Percentiles rank a stretch among this genome's conserved stretches.
These are phyloP conservation scores for Carex kokanica DNA, from an alignment of 176 grass and related monocot species.

Conservation along the genomic window DNA sequence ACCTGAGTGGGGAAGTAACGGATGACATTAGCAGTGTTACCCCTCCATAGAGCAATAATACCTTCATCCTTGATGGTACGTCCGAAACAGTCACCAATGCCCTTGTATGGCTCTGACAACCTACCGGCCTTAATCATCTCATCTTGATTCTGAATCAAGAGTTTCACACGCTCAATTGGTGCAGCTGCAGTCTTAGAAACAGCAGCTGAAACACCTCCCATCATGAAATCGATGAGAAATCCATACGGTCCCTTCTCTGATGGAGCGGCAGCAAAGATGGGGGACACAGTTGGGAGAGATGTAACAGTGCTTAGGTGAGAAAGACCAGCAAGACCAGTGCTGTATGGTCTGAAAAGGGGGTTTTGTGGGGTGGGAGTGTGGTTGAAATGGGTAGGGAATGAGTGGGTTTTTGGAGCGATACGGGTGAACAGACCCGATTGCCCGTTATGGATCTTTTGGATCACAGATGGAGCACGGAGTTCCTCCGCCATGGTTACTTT, in stretches of 20 bases:
- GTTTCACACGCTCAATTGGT: conserved; percentile 66
- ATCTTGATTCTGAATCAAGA: conserved; percentile 64
- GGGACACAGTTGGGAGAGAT: conserved; percentile 30
- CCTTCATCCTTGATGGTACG: conserved; percentile 59
- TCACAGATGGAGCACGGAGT: conserved; percentile 22
- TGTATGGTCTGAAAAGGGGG: conserved; percentile 16
- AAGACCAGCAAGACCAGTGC: conserved; percentile 18
- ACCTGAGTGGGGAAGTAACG: conserved; percentile 73
- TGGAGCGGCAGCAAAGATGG: conserved; percentile 41
- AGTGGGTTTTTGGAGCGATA: conserved; percentile 27
- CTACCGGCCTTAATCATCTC: conserved; percentile 57
- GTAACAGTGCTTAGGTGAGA: conserved; percentile 11
- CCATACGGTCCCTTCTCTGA: conserved; percentile 51
- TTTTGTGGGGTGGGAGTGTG: conserved; percentile 15
- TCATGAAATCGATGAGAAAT: conserved; percentile 56
- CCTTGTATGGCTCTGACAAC: conserved; percentile 54
- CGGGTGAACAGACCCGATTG: conserved; percentile 37
- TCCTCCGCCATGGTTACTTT: conserved; percentile 33
- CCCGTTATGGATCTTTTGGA: conserved; percentile 39
- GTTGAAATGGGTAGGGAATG: conserved; percentile 32
- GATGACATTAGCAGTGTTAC: conserved; percentile 68
- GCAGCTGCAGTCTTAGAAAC: conserved; percentile 61
- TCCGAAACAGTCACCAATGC: conserved; percentile 47
- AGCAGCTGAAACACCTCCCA: conserved; percentile 65
- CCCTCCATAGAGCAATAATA: conserved; percentile 50